Evolutionary conservation across 2,329 filamentous ascomycete species (phyloP), one percentile per base, ranked within the genome.

Genomic region (Capronia americana): DNA sequence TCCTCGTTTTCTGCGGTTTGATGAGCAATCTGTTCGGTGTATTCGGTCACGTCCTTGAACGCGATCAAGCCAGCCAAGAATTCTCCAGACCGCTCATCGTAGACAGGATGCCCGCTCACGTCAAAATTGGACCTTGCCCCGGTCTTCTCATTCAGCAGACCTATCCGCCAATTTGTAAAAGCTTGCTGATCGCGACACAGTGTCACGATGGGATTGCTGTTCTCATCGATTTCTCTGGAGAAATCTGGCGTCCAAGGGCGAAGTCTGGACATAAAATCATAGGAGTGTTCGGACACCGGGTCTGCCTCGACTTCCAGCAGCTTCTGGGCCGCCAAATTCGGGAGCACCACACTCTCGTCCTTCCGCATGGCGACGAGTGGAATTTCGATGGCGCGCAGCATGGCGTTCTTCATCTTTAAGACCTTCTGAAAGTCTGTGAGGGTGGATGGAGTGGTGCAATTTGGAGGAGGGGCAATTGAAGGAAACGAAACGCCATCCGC

Each of bases 341-440:
- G 88, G 51, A 92, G 88, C 0, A 87, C 88, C 55, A 92, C 87
- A 56, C 86, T 90, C 61, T 90, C 87, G 70, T 94, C 91, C 74
- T 89, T 90, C 91, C 91, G 93, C 87, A 93, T 91, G 26, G 90
- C 89, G 53, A 93, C 81, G 24, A 92, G 89, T 0, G 91, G 91
- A 74, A 92, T 88, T 67, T 87, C 85, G 28, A 91, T 91, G 46
- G 88, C 91, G 74, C 92, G 90, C 6, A 94, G 79, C 23, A 93
- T 82, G 0, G 90, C 90, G 74, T 93, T 90, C 76, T 93, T 93
- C 80, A 94, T 87, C 58, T 88, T 82, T 7, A 86, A 87, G 62
- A 91, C 86, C 75, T 93, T 94, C 72, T 91, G 88, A 26, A 92
- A 83, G 12, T 90, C 81, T 0, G 90, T 90, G 0, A 89, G 87